phyloP scores from a whole-genome alignment of 306 rosid species.

The Fragaria nilgerrensis region DNA sequence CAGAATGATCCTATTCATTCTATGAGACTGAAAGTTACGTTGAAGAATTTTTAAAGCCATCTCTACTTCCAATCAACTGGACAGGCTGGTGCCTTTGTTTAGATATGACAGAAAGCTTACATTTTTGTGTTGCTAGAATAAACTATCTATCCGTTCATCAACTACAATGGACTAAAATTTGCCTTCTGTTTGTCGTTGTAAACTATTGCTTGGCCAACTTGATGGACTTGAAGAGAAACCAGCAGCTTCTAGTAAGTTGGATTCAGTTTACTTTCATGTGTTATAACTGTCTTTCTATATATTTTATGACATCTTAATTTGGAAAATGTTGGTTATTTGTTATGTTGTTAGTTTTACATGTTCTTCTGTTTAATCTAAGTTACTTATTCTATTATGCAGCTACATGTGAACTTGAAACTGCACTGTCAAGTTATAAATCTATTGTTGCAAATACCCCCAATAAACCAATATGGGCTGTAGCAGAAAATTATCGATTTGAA shows the following conservation, averaged over 20 bases:
- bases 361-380: constrained; percentile 8
- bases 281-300: neutral
- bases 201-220: constrained; percentile 40
- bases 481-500: constrained; percentile 95
- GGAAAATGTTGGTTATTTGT: neutral
- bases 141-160: neutral
- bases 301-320: neutral
- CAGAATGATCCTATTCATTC: neutral
- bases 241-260: constrained; percentile 79
- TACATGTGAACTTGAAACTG: constrained; percentile 65
- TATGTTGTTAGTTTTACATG: neutral
- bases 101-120: neutral
- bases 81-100: constrained; percentile 3
- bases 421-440: constrained; percentile 55
- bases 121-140: neutral
- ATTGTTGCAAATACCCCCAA: constrained; percentile 43
- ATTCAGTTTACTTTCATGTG: constrained; percentile 8
- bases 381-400: constrained; percentile 48
- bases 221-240: constrained; percentile 83
- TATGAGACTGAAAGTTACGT: neutral
- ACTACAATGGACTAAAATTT: constrained; percentile 33
- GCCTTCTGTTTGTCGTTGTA: constrained; percentile 24
- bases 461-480: constrained; percentile 83
- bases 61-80: neutral
- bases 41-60: neutral